Percentiles rank a stretch among this genome's conserved stretches.
These are phyloP conservation scores for Ophiostoma montium DNA, from an alignment of 2,329 filamentous ascomycete species.

Conservation along the genomic window DNA sequence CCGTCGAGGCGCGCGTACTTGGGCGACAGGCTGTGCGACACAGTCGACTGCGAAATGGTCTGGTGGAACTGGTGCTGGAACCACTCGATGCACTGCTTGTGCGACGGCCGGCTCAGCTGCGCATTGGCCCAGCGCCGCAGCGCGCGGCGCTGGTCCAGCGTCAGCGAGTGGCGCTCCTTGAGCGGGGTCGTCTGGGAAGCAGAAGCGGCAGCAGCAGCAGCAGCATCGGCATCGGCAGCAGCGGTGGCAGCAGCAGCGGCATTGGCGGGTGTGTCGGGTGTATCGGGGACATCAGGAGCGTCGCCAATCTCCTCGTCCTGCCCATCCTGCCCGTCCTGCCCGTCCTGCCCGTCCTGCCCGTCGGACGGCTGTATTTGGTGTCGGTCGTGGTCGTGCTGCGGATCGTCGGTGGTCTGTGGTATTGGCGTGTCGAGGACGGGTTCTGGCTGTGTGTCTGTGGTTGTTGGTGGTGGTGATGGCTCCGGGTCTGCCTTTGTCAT, in stretches of 20 bases:
- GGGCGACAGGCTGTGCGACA: constrained; percentile 46
- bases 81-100: constrained; percentile 51
- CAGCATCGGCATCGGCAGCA: neutral
- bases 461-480: neutral
- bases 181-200: constrained; percentile 15
- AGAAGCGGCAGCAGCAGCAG: neutral
- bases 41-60: constrained; percentile 48
- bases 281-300: no score
- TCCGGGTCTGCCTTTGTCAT: neutral
- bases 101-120: constrained; percentile 41
- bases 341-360: no score
- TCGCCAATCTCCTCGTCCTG: no score
- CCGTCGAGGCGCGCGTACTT: constrained; percentile 49
- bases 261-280: neutral
- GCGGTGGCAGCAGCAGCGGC: neutral
- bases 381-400: neutral
- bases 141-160: constrained; percentile 47
- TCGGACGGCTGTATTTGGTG: no score
- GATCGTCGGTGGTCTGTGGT: neutral
- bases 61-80: constrained; percentile 44
- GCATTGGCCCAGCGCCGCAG: constrained; percentile 45
- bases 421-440: neutral
- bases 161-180: constrained; percentile 44
- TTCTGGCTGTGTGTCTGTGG: neutral
- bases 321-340: no score